These are phyloP conservation scores for Candida sphagnicola DNA, from an alignment of 805 yeast genomes.

Conservation along the genomic window DNA sequence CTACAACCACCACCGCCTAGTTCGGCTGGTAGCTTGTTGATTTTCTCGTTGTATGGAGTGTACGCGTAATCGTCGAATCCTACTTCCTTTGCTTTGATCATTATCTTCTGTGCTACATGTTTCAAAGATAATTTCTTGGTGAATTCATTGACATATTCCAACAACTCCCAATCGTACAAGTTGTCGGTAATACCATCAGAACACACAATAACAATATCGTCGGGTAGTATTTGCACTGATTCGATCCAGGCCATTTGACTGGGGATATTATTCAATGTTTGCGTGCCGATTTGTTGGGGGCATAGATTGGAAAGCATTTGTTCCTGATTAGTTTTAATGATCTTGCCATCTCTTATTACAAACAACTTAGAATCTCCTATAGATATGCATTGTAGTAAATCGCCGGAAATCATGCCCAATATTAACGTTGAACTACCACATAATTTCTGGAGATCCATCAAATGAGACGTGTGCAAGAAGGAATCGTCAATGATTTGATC, in stretches of 20 bases:
- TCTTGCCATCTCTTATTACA: conserved; percentile 43
- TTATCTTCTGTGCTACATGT: conserved; percentile 35
- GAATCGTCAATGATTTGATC: conserved; percentile 44
- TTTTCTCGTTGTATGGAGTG: conserved; percentile 51
- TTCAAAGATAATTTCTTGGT: conserved; percentile 28
- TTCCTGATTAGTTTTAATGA: conserved; percentile 41
- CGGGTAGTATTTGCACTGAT: conserved; percentile 33
- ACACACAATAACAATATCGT: conserved; percentile 44
- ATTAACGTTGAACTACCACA: conserved; percentile 49
- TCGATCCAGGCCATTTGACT: conserved; percentile 46
- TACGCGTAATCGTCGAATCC: conserved; percentile 52
- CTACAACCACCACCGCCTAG: conserved; percentile 28
- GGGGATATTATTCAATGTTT: conserved; percentile 38
- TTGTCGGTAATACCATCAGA: conserved; percentile 56
- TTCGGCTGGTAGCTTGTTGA: conserved; percentile 36
- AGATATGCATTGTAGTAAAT: conserved; percentile 41
- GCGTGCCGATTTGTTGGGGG: conserved; percentile 56
- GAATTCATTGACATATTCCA: conserved; percentile 31
- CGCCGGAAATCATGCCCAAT: conserved; percentile 47
- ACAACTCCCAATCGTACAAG: conserved; percentile 45
- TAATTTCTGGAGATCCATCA: conserved; percentile 46
- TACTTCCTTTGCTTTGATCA: conserved; percentile 42
- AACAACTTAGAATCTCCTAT: conserved; percentile 51
- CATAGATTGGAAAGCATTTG: conserved; percentile 45
- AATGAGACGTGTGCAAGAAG: conserved; percentile 43